phyloP scores from a whole-genome alignment of 2,329 filamentous ascomycete genomes.

The Fusarium transvaalense region DNA sequence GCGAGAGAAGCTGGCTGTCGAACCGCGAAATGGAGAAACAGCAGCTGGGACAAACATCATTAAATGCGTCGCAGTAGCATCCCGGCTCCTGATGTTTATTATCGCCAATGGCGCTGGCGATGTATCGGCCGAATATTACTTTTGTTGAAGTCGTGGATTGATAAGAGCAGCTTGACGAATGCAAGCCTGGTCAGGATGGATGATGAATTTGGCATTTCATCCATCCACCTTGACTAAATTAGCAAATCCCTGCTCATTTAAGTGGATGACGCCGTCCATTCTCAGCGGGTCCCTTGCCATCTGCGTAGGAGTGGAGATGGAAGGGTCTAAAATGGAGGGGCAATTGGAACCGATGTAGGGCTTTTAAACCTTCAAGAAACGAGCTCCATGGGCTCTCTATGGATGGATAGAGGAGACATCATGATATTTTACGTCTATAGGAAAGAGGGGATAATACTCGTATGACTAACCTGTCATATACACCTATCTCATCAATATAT shows the following conservation, averaged over 20 bases:
- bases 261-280: constrained; percentile 40
- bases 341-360: constrained; percentile 19
- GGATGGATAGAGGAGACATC: not conserved
- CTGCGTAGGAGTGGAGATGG: constrained; percentile 20
- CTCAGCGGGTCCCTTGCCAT: constrained; percentile 23
- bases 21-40: constrained; percentile 57
- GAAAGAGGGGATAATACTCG: not conserved
- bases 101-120: constrained; percentile 18
- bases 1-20: constrained; percentile 63
- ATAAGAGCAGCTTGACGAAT: constrained; percentile 13
- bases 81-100: constrained; percentile 19
- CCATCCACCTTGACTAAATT: constrained; percentile 27
- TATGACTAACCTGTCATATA: too few species aligned
- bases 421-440: not conserved
- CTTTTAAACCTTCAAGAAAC: constrained; percentile 10
- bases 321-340: constrained; percentile 28
- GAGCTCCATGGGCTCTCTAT: not conserved
- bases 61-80: constrained; percentile 48
- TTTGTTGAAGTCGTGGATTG: constrained; percentile 15
- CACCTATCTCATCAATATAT: too few species aligned
- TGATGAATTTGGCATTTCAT: constrained; percentile 40
- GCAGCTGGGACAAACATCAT: constrained; percentile 49
- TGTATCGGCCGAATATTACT: constrained; percentile 15
- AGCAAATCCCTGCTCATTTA: constrained; percentile 27
- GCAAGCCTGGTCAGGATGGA: constrained; percentile 22